Conservation (phyloP, 306 rosid genomes). For the Rosa lucieae region DNA sequence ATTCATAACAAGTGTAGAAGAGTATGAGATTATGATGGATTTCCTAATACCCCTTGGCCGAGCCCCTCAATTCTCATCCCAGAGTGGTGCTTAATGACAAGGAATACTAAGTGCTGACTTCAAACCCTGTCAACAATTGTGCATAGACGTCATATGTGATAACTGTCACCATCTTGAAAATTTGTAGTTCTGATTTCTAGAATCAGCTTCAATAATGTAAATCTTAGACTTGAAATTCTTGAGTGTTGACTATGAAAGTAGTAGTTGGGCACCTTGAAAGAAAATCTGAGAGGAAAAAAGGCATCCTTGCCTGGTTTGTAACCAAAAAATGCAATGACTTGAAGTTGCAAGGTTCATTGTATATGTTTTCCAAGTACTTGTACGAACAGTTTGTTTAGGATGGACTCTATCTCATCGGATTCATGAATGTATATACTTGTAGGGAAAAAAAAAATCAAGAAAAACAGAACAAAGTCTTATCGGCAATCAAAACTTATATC, state of each 20-base stretch:
- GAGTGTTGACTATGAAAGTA: not conserved
- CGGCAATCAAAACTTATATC: too few species aligned
- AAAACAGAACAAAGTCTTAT: too few species aligned
- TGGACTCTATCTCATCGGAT: not conserved
- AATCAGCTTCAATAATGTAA: not conserved
- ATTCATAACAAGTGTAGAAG: conserved; percentile 44
- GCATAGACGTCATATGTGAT: not conserved
- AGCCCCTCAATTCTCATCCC: conserved; percentile 64
- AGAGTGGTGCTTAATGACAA: not conserved
- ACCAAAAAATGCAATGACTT: not conserved
- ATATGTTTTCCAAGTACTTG: not conserved
- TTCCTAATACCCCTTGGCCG: conserved; percentile 78
- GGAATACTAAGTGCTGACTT: not conserved
- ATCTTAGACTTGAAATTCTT: not conserved
- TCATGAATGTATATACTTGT: not conserved
- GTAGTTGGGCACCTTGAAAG: not conserved
- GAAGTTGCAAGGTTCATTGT: not conserved
- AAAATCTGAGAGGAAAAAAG: not conserved
- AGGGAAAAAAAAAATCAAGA: too few species aligned
- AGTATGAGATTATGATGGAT: conserved; percentile 77
- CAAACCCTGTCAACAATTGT: not conserved
- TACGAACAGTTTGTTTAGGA: not conserved
- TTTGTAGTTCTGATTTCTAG: not conserved
- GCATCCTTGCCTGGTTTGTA: not conserved
- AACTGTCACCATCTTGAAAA: not conserved